A percentile compares a stretch with the other conserved stretches of the same genome.
phyloP scores from a whole-genome alignment of 148 eudicot genomes.

The Silene uniflora region DNA sequence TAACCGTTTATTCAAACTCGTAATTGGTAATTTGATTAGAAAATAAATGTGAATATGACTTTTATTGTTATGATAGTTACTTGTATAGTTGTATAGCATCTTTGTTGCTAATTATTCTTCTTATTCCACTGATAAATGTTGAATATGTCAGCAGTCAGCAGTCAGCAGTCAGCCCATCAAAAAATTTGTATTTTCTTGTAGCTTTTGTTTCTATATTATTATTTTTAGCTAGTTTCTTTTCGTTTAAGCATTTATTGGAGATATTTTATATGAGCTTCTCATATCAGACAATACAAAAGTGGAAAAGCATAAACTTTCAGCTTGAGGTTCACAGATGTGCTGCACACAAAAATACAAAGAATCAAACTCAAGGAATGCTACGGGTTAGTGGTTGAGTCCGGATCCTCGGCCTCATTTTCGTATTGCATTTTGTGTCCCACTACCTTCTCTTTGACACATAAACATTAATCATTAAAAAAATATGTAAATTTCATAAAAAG shows the following conservation, averaged over 20 bases:
- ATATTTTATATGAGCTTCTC: not conserved
- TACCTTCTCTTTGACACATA: no score
- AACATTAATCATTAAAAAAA: no score
- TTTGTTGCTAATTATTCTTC: not conserved
- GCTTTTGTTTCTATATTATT: not conserved
- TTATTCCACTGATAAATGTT: not conserved
- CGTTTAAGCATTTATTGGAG: not conserved
- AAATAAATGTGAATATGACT: not conserved
- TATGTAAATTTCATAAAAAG: no score
- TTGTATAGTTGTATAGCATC: not conserved
- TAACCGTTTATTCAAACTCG: not conserved
- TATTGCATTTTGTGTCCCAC: no score
- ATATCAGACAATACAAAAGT: not conserved
- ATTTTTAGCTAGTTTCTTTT: not conserved
- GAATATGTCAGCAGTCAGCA: slow-evolving; percentile 4
- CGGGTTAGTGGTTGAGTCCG: not conserved
- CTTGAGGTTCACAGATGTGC: not conserved
- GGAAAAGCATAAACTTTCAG: slow-evolving; percentile 2
- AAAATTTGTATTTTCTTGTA: not conserved
- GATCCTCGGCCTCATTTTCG: no score
- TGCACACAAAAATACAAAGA: not conserved
- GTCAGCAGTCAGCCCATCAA: not conserved
- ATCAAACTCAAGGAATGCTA: not conserved
- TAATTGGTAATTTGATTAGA: not conserved
- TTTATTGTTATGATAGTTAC: not conserved